These are phyloP conservation scores for Dichotomopilus funicola DNA, from an alignment of 2,329 filamentous ascomycete species.

Conservation along the genomic window DNA sequence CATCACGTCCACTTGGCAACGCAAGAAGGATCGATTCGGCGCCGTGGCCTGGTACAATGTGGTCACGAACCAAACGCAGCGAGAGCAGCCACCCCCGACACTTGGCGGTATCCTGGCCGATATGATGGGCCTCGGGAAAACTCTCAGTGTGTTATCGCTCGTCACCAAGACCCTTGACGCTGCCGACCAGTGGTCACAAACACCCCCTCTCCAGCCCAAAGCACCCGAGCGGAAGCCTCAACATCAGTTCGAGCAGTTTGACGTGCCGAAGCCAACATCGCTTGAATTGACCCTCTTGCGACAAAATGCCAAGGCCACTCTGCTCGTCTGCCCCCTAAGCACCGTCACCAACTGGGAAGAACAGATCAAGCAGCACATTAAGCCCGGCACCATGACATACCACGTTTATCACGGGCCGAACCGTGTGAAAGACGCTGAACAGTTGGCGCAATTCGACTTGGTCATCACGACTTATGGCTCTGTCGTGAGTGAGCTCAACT, in stretches of 20 bases:
- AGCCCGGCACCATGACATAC: constrained; percentile 56
- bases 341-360: constrained; percentile 93
- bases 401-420: constrained; percentile 83
- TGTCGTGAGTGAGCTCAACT: constrained; percentile 68
- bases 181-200: constrained; percentile 54
- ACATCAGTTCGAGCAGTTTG: constrained; percentile 28
- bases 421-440: constrained; percentile 60
- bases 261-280: constrained; percentile 35
- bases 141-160: constrained; percentile 76
- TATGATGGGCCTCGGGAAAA: constrained; percentile 88
- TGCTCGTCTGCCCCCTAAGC: constrained; percentile 83
- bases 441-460: constrained; percentile 69
- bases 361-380: constrained; percentile 79
- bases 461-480: constrained; percentile 92
- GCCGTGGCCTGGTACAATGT: constrained; percentile 71
- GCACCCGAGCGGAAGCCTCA: constrained; percentile 31
- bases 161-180: constrained; percentile 59
- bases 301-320: constrained; percentile 68
- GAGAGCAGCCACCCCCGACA: constrained; percentile 56
- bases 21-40: constrained; percentile 41
- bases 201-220: constrained; percentile 45
- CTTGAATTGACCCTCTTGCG: constrained; percentile 47
- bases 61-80: constrained; percentile 66
- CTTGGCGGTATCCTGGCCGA: constrained; percentile 72
- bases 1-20: constrained; percentile 72